Percentiles rank a stretch among this genome's conserved stretches.
Evolutionary conservation across 345 rosid species (phyloP).

Genomic region (Theobroma cacao): DNA sequence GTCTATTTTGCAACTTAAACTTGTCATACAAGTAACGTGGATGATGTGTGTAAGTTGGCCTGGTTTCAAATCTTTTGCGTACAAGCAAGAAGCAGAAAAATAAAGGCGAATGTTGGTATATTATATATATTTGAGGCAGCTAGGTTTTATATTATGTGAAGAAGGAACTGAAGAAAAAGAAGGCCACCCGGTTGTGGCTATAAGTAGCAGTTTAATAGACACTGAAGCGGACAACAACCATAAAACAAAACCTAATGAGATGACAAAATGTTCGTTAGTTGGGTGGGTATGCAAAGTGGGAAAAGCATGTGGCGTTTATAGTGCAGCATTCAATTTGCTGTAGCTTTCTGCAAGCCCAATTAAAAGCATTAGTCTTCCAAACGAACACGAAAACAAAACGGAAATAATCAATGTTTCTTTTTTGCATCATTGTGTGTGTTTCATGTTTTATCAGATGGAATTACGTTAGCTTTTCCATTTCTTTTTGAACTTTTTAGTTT

Average conservation of each 20-base stretch:
- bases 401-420: not conserved
- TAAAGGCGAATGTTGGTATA: not conserved
- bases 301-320: not conserved
- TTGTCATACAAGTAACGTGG: no score
- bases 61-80: not conserved
- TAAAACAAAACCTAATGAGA: not conserved
- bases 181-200: not conserved
- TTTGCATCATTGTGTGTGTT: not conserved
- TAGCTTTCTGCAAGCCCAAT: not conserved
- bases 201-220: not conserved
- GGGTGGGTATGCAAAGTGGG: not conserved
- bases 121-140: no score
- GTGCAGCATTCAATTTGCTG: no score
- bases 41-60: no score
- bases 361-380: not conserved
- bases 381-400: not conserved
- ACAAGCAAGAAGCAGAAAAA: not conserved
- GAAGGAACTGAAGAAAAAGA: not conserved
- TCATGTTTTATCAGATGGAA: not conserved
- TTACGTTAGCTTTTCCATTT: not conserved
- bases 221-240: not conserved
- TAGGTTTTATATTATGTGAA: not conserved
- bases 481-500: not conserved
- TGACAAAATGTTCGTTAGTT: not conserved
- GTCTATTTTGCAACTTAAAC: no score